Conservation (phyloP, 2,329 filamentous ascomycete species). For the Fusarium ambrosium region DNA sequence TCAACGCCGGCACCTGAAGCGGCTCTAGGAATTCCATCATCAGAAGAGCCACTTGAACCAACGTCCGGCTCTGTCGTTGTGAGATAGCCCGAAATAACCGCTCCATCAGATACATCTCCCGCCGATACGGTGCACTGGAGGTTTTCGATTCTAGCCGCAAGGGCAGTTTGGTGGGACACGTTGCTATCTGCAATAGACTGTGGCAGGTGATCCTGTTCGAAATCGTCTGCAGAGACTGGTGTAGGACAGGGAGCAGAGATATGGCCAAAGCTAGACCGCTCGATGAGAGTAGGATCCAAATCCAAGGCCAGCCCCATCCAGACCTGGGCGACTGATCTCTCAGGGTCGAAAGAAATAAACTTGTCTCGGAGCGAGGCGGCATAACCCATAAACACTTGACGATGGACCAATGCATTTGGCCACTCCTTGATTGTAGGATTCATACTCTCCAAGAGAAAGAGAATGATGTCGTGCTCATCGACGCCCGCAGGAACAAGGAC, state of each 20-base stretch:
- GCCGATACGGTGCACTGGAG: background rate
- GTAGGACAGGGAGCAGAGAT: background rate
- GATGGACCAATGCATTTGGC: background rate
- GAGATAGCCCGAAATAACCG: background rate
- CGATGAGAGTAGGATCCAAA: background rate
- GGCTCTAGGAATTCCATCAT: background rate
- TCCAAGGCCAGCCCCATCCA: background rate
- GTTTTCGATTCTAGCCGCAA: background rate
- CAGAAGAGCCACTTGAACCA: background rate
- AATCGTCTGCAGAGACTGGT: background rate
- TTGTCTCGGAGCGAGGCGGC: background rate
- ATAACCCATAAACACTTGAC: background rate
- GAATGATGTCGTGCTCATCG: too few species aligned
- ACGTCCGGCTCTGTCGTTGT: background rate
- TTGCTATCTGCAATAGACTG: background rate
- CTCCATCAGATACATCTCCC: background rate
- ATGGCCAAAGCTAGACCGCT: background rate
- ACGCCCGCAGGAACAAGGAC: too few species aligned
- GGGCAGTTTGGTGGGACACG: background rate
- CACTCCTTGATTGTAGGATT: background rate
- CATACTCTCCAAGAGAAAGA: background rate
- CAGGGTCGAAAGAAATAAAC: background rate
- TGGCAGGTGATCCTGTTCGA: background rate
- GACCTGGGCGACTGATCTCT: background rate
- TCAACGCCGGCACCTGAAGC: background rate